A percentile compares a stretch with the other conserved stretches of the same genome.
Evolutionary conservation across 2,329 filamentous ascomycete genomes (phyloP).

Genomic region (Apiospora marii): DNA sequence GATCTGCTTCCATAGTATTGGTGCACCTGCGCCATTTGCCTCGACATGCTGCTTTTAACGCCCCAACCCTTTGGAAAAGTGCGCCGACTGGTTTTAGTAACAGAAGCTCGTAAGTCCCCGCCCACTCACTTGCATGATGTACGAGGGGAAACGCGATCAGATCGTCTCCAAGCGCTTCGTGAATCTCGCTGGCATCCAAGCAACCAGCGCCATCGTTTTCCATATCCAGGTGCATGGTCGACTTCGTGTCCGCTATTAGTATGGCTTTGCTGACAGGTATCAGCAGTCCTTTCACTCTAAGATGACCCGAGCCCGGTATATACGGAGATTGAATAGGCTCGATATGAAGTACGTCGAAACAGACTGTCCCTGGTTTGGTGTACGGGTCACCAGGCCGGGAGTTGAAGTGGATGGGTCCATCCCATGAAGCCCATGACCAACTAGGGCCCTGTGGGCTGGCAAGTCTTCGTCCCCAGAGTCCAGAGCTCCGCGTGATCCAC

Average conservation of each 20-base stretch:
- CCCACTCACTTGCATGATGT: neutral
- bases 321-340: neutral
- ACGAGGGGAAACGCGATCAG: neutral
- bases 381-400: neutral
- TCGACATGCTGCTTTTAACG: neutral
- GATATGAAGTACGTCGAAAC: neutral
- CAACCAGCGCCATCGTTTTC: neutral
- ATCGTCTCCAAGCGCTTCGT: neutral
- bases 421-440: constrained; percentile 6
- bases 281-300: neutral
- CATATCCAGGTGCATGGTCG: neutral
- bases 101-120: neutral
- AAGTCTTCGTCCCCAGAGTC: neutral
- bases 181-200: accelerated
- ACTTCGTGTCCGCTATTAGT: neutral
- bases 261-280: neutral
- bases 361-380: neutral
- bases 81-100: neutral
- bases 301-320: neutral
- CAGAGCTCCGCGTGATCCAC: neutral
- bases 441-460: neutral
- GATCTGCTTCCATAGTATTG: neutral
- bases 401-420: neutral
- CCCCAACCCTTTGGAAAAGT: neutral
- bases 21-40: neutral